Evolutionary conservation across 768 basidiomycete species (phyloP), one percentile per base, ranked within the genome.

Genomic region (Amanita fuliginea): DNA sequence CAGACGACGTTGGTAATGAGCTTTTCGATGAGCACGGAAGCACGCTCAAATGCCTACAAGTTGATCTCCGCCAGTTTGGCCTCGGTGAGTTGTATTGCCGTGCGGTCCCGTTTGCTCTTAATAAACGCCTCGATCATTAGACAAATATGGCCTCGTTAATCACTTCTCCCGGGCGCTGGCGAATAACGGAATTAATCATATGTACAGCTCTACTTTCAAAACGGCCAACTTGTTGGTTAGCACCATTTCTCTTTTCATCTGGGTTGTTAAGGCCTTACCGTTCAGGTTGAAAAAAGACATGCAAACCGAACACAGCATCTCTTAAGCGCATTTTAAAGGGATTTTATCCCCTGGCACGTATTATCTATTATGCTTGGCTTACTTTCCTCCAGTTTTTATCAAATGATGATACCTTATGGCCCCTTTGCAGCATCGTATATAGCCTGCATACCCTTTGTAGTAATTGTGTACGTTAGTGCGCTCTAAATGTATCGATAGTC

Each of bases 141-240:
- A 89, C 59, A 86, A 85, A 57, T 74, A 85, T 54, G 87, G 87
- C 30, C 71, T 90, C 6, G 84, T 88, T 42, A 85, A 78, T 60
- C 77, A 80, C 34, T 86, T 86, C 59, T 86, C 86, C 18, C 76
- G 76, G 6, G 75, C 86, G 18, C 74, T 89, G 10, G 81, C 83
- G 50, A 72, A 77, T 55, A 81, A 82, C 56, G 76, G 77, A 9
- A 81, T 90, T 60, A 85, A 87, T 64, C 84, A 87, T 59, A 83
- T 89, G 77, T 89, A 88, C 60, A 83, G 80, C 51, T 86, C 84
- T 39, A 87, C 86, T n/a, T 83, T 79, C 60, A 85, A 85, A 65
- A 84, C 83, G 5, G 86, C 86, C 49, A 89, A 90, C 63, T 63
- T 90, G 28, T 67, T 88, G 56, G 85, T 88, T 56, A 53, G 68